phyloP scores from a whole-genome alignment of 306 rosid genomes.

The barrel medic (Medicago truncatula) region DNA sequence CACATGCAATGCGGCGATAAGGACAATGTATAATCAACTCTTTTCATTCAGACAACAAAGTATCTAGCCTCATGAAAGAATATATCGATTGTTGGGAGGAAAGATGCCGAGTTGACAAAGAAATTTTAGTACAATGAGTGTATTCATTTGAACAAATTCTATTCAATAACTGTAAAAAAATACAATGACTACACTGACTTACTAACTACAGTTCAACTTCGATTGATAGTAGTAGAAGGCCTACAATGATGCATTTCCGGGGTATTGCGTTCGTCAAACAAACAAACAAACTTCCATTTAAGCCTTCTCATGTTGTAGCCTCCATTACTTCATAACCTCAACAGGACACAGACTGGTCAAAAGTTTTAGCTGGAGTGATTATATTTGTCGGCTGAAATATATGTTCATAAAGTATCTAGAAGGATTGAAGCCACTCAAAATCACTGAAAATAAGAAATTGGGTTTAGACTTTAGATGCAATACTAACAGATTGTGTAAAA shows the following conservation, averaged over 20 bases:
- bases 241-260: conserved; percentile 47
- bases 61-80: conserved; percentile 7
- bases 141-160: conserved; percentile 56
- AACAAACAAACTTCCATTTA: conserved; percentile 48
- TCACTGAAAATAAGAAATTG: conserved; percentile 65
- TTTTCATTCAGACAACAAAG: background rate
- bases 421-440: conserved; percentile 97
- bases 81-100: conserved; percentile 40
- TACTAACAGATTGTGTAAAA: conserved; percentile 28
- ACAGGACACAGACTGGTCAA: conserved; percentile 51
- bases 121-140: conserved; percentile 51
- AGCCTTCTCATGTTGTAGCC: conserved; percentile 51
- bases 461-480: conserved; percentile 42
- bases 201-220: conserved; percentile 57
- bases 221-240: conserved; percentile 54
- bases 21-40: background rate
- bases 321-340: conserved; percentile 55
- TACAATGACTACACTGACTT: conserved; percentile 57
- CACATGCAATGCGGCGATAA: background rate
- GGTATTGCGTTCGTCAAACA: conserved; percentile 43
- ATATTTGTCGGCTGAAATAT: conserved; percentile 76
- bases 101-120: conserved; percentile 44
- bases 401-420: conserved; percentile 93
- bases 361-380: conserved; percentile 53
- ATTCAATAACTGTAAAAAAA: conserved; percentile 50